These are phyloP conservation scores for Podochytrium sp. DNA, from an alignment of 192 early-diverging fungal genomes.

Conservation along the genomic window DNA sequence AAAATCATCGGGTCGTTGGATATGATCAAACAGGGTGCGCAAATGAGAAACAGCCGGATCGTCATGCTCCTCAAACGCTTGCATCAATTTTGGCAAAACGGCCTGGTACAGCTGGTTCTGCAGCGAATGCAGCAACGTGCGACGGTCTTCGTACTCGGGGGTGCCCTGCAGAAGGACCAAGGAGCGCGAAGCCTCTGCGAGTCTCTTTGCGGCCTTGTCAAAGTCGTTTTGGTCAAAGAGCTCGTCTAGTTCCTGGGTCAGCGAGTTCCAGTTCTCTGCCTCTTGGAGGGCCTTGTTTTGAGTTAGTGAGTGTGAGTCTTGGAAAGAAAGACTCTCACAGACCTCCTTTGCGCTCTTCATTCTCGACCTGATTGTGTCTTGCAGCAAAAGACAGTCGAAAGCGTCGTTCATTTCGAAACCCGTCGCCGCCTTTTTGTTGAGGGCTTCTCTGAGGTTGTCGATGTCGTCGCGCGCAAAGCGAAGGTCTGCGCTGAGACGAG, in stretches of 20 bases:
- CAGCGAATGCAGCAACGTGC: conserved; percentile 55
- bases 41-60: conserved; percentile 52
- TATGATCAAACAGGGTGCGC: conserved; percentile 62
- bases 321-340: not conserved
- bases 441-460: not conserved
- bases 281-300: conserved; percentile 60
- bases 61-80: conserved; percentile 64
- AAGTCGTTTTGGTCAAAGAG: conserved; percentile 69
- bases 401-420: conserved; percentile 39
- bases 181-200: conserved; percentile 70
- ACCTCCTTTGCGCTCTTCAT: conserved; percentile 64
- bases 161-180: conserved; percentile 68
- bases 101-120: conserved; percentile 64
- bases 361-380: conserved; percentile 67
- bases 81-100: conserved; percentile 52
- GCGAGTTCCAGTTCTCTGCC: conserved; percentile 79
- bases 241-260: conserved; percentile 68
- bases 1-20: conserved; percentile 62
- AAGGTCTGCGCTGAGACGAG: not conserved
- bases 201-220: conserved; percentile 59
- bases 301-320: not conserved
- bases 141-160: conserved; percentile 68
- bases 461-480: not conserved
- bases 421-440: conserved; percentile 28
- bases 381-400: conserved; percentile 61